phyloP scores from a whole-genome alignment of 78 protist genomes.

The Speleostelium caveatum region DNA sequence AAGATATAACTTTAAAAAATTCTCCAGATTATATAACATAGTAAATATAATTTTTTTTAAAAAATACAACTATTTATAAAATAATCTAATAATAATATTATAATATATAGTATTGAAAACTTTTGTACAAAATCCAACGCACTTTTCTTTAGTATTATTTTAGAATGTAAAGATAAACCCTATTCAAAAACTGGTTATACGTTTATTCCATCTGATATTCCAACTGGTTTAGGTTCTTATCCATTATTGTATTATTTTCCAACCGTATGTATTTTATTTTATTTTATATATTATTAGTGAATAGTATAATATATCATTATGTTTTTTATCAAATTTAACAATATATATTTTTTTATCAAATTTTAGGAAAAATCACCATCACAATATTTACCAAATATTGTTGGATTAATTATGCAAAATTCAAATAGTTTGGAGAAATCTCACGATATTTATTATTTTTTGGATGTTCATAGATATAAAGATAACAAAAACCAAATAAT shows the following conservation, averaged over 20 bases:
- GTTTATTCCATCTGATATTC: conserved; percentile 11
- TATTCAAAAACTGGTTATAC: conserved; percentile 49
- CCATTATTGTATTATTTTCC: conserved; percentile 53
- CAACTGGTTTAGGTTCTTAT: conserved; percentile 36
- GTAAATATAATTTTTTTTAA: not conserved
- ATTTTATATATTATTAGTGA: no score
- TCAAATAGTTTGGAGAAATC: conserved; percentile 27
- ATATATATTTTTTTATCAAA: no score
- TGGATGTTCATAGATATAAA: conserved; percentile 30
- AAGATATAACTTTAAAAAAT: conserved; percentile 20
- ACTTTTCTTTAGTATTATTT: conserved; percentile 35
- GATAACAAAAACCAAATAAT: not conserved
- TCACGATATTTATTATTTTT: conserved; percentile 30
- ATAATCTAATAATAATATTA: not conserved
- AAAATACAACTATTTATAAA: no score
- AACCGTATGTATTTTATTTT: no score
- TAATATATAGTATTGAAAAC: conserved; percentile 19
- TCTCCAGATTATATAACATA: conserved; percentile 53
- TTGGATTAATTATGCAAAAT: conserved; percentile 43
- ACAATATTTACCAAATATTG: conserved; percentile 60
- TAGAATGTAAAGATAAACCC: conserved; percentile 28
- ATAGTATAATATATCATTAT: no score
- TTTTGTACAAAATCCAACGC: conserved; percentile 27
- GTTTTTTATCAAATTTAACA: no score
- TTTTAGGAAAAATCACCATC: conserved; percentile 64